Conservation (phyloP, 2,329 filamentous ascomycete species). For the Diaporthe citri region DNA sequence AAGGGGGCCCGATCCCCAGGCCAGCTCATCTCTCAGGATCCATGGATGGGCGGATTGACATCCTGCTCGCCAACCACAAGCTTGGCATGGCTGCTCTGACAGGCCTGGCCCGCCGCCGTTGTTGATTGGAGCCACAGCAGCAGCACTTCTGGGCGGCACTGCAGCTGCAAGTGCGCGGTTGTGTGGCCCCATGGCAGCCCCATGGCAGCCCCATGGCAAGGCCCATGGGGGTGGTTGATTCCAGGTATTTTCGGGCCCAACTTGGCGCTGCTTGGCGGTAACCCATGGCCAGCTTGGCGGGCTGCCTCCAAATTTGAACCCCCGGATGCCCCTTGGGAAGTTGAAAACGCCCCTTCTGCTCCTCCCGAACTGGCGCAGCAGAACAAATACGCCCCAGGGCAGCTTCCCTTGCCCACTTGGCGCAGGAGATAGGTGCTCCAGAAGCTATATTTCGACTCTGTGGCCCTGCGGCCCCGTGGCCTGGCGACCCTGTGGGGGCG, state of each 20-base stretch:
- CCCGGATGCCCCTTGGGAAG: not conserved
- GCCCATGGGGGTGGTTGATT: constrained; percentile 1
- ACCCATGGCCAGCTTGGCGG: constrained; percentile 30
- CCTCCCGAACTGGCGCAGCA: constrained; percentile 3
- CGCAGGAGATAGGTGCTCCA: not conserved
- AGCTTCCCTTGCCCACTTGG: not conserved
- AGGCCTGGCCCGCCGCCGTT: constrained; percentile 8
- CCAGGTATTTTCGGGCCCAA: constrained; percentile 24
- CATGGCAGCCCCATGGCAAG: not conserved
- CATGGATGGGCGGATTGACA: constrained; percentile 24
- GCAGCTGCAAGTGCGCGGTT: constrained; percentile 5
- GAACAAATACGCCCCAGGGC: not conserved
- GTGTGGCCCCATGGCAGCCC: not conserved
- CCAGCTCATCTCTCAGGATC: constrained; percentile 29
- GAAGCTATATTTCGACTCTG: constrained; percentile 25
- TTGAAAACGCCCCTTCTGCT: not conserved
- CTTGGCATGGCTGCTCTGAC: constrained; percentile 24
- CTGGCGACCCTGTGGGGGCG: constrained; percentile 16
- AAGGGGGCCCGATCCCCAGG: constrained; percentile 12
- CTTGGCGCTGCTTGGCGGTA: constrained; percentile 33
- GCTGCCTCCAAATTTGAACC: constrained; percentile 26
- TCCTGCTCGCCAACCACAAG: not conserved
- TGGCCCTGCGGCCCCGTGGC: not conserved
- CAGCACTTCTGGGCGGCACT: constrained; percentile 13
- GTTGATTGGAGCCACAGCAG: constrained; percentile 28